Conservation (phyloP, 768 basidiomycete genomes). For the Suillus alpinus region DNA sequence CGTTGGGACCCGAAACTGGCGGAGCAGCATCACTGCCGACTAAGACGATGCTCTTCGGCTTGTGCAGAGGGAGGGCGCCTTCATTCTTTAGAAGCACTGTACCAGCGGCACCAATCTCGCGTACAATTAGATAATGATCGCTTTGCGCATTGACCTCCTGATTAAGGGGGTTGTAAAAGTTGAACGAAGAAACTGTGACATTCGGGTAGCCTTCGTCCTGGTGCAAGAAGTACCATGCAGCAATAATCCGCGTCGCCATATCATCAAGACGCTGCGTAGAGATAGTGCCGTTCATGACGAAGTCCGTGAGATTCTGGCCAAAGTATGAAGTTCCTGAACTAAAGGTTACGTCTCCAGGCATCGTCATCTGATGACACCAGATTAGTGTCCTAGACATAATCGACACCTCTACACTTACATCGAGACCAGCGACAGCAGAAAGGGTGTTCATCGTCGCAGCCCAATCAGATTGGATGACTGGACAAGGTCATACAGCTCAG, state of each 20-base stretch:
- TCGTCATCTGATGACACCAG: constrained; percentile 52
- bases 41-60: constrained; percentile 56
- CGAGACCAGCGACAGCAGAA: constrained; percentile 59
- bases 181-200: constrained; percentile 26
- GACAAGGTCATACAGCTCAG: not conserved
- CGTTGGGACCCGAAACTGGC: constrained; percentile 64
- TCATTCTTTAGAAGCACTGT: constrained; percentile 71
- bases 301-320: constrained; percentile 54
- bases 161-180: constrained; percentile 27
- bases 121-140: constrained; percentile 49
- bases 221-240: constrained; percentile 50
- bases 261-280: constrained; percentile 60
- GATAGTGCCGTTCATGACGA: constrained; percentile 61
- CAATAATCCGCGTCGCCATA: constrained; percentile 69
- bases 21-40: constrained; percentile 69
- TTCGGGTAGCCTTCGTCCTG: constrained; percentile 31
- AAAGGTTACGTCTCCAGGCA: constrained; percentile 60
- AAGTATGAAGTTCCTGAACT: constrained; percentile 46
- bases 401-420: constrained; percentile 38
- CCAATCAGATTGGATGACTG: constrained; percentile 63
- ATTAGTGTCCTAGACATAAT: not conserved
- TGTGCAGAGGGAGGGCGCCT: constrained; percentile 55
- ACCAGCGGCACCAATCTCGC: constrained; percentile 63
- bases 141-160: constrained; percentile 55
- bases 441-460: constrained; percentile 47